Conservation (phyloP, 495 filamentous ascomycete genomes). For the Talaromyces stipitatus region DNA sequence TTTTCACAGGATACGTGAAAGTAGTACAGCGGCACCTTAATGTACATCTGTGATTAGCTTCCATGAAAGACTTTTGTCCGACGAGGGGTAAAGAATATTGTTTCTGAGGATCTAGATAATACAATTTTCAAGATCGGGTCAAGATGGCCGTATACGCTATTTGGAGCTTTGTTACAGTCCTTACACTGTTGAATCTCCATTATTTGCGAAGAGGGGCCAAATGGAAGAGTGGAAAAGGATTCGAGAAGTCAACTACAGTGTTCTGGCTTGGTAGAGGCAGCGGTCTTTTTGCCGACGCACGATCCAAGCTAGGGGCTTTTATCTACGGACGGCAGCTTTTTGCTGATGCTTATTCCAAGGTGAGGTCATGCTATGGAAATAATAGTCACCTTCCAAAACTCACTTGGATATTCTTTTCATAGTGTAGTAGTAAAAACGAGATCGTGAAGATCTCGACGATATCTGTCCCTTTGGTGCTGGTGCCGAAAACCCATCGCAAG, state of each 20-base stretch:
- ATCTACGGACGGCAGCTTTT: not conserved
- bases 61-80: no score
- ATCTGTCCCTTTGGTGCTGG: not conserved
- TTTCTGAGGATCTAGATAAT: no score
- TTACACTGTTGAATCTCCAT: not conserved
- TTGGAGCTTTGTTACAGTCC: not conserved
- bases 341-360: not conserved
- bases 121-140: no score
- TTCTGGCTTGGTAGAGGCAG: slow-evolving; percentile 1
- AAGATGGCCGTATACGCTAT: not conserved
- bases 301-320: not conserved
- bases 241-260: not conserved
- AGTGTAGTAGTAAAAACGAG: not conserved
- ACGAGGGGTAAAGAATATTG: no score
- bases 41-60: no score
- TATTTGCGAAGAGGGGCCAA: not conserved
- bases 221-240: not conserved
- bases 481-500: not conserved
- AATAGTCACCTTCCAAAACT: no score
- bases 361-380: no score
- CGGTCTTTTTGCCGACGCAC: not conserved
- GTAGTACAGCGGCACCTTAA: no score
- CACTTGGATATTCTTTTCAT: not conserved
- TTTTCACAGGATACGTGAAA: no score
- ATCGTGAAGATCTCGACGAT: not conserved